A percentile compares a stretch with the other conserved stretches of the same genome.
phyloP scores from a whole-genome alignment of 768 basidiomycete genomes.

The Agaricus blazei region DNA sequence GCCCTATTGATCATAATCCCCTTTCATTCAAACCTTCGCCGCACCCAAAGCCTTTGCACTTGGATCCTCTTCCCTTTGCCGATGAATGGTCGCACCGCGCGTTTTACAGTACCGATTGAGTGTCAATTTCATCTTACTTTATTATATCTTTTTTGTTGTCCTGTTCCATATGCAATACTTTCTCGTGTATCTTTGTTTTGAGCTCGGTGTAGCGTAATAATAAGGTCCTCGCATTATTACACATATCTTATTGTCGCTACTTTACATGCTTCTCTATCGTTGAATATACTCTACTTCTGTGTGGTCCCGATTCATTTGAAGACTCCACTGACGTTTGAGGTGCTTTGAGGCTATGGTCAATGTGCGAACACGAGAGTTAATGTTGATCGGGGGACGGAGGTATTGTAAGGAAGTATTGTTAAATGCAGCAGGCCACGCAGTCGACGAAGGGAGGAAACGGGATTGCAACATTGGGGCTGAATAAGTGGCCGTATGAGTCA shows the following conservation, averaged over 20 bases:
- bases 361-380: no score
- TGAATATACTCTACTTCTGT: slow-evolving; percentile 6
- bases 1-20: slow-evolving; percentile 41
- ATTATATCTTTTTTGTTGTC: slow-evolving; percentile 18
- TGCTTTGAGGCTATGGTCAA: no score
- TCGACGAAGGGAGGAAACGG: slow-evolving; percentile 44
- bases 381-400: slow-evolving; percentile 5
- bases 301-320: neutral
- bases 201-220: slow-evolving; percentile 9
- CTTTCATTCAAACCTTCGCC: slow-evolving; percentile 60
- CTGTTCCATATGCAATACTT: slow-evolving; percentile 15
- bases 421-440: slow-evolving; percentile 56
- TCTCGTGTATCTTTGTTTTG: slow-evolving; percentile 13
- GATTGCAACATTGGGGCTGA: slow-evolving; percentile 46
- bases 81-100: slow-evolving; percentile 29
- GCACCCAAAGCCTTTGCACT: slow-evolving; percentile 60
- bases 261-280: slow-evolving; percentile 1
- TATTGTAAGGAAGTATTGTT: slow-evolving; percentile 61
- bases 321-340: no score
- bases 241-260: slow-evolving; percentile 10
- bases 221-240: neutral
- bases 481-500: slow-evolving; percentile 10
- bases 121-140: slow-evolving; percentile 23
- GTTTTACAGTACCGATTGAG: slow-evolving; percentile 51
- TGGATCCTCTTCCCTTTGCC: slow-evolving; percentile 70